Percentiles rank a stretch among this genome's conserved stretches.
These are phyloP conservation scores for Pseudonitzschia multistriata DNA, from an alignment of 108 stramenopile genomes.

Conservation along the genomic window DNA sequence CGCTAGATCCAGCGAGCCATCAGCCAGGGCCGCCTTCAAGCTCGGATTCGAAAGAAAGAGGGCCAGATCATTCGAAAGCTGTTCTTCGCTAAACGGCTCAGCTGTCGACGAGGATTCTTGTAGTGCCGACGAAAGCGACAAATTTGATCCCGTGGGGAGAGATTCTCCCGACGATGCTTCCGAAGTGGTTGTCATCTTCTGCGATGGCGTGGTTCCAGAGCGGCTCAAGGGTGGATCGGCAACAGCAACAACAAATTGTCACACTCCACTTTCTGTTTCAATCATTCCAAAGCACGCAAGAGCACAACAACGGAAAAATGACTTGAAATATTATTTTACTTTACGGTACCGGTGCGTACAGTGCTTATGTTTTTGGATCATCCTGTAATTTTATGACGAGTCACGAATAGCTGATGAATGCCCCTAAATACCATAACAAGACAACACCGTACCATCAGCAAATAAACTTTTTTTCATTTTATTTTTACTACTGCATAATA, in stretches of 20 bases:
- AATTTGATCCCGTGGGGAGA: background rate
- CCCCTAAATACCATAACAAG: no score
- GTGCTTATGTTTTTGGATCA: no score
- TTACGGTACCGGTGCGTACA: no score
- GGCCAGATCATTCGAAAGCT: slow-evolving; percentile 78
- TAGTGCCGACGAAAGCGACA: slow-evolving; percentile 2
- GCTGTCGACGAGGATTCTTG: slow-evolving; percentile 15
- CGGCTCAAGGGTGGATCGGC: background rate
- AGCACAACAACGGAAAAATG: no score
- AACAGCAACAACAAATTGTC: background rate
- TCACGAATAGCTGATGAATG: no score
- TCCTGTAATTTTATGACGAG: no score
- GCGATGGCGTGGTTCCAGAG: background rate
- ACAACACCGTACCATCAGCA: no score
- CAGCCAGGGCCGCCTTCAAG: slow-evolving; percentile 70
- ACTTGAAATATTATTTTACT: no score
- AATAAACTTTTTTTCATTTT: no score
- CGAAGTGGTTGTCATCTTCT: background rate
- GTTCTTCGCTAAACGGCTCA: slow-evolving; percentile 49
- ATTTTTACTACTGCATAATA: no score
- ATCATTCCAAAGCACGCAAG: no score
- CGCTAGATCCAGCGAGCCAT: slow-evolving; percentile 79
- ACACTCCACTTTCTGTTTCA: no score
- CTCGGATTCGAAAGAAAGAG: slow-evolving; percentile 83
- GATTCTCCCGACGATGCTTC: background rate